Evolutionary conservation across 768 basidiomycete species (phyloP), one percentile per base, ranked within the genome.

Genomic region (Gautieria morchelliformis): DNA sequence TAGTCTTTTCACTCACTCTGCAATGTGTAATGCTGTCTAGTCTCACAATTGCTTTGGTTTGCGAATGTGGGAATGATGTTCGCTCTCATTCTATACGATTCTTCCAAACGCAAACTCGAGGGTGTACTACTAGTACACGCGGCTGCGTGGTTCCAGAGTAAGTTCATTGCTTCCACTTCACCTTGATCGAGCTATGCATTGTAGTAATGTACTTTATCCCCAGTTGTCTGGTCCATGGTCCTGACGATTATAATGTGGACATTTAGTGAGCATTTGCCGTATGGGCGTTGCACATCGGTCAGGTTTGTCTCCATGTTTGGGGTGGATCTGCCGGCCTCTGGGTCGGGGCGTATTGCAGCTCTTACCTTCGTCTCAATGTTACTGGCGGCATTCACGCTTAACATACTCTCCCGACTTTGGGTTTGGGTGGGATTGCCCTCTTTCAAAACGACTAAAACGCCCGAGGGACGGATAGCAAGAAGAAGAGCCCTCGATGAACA

Each of bases 221-320:
- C 22, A 52, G 51, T 5, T 14, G 33, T 35, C 22, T 35, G 33
- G 33, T 32, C 51, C 51, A 52, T 40, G 35, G 22, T 52, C 4
- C 32, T 52, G 32, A 52, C 51, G 7, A 52, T 52, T 20, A 11
- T 20, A 32, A 52, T 52, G 51, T 52, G 51, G 51, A 32, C 51
- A 17, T 15, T 8, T 5, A 30, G 22, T 24, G 12, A 15, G 6
- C 5, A 14, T 4, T 33, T 52, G 19, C 6, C 32, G 5, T 20
- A 19, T 15, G 10, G 14, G 15, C 5, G 19, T 19, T 52, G 51
- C 37, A 5, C 5, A 5, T 5, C 22, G 6, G 11, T 52, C 32
- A 39, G 32, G 11, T 39, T 52, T 35, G 51, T 52, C 32, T 30
- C 35, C 10, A 30, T 10, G 4, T 24, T 8, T 4, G 33, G n/a